Conservation (phyloP, 176 grass and related monocot species). For the Coix lacrymajobi region DNA sequence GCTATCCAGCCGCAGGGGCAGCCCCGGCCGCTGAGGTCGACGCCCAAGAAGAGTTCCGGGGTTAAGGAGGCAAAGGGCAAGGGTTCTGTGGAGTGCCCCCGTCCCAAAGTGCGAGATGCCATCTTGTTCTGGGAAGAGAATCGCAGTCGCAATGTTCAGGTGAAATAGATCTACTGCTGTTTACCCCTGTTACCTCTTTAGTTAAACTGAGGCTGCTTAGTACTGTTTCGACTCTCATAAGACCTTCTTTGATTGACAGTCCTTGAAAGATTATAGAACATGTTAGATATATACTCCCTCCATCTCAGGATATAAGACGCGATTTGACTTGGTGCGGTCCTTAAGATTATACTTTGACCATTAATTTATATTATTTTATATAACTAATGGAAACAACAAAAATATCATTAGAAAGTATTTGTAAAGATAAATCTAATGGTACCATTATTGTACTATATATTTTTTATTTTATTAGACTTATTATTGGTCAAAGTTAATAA, state of each 20-base stretch:
- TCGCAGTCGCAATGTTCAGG: neutral
- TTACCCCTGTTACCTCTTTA: neutral
- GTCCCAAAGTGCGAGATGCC: neutral
- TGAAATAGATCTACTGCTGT: neutral
- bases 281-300: neutral
- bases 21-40: neutral
- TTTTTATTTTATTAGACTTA: no score
- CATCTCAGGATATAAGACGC: no score
- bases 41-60: neutral
- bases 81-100: neutral
- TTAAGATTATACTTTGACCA: no score
- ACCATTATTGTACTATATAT: no score
- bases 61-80: neutral
- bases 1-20: constrained; percentile 39
- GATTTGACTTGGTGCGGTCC: no score
- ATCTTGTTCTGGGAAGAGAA: constrained; percentile 15
- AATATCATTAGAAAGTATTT: no score
- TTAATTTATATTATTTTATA: no score
- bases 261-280: neutral
- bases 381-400: no score
- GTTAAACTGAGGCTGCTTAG: neutral
- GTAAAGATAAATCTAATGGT: no score
- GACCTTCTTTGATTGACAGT: neutral
- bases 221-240: neutral
- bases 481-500: no score